phyloP scores from a whole-genome alignment of 2,329 filamentous ascomycete genomes.

The Pseudocercospora fuligena region DNA sequence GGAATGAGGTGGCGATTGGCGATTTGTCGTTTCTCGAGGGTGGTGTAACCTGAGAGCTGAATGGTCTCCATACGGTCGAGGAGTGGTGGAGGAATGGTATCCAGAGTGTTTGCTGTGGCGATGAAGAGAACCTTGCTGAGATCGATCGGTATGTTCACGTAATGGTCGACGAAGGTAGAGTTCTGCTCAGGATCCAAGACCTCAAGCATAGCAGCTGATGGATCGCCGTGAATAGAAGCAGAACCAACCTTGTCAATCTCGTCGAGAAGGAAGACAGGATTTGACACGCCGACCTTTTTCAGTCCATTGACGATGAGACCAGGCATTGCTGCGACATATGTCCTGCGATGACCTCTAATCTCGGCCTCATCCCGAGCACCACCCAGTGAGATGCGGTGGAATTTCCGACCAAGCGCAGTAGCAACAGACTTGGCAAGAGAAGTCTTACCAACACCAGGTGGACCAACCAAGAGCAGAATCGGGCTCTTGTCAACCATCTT shows the following conservation, averaged over 20 bases:
- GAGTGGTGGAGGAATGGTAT: constrained; percentile 92
- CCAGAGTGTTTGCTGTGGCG: constrained; percentile 90
- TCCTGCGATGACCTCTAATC: constrained; percentile 90
- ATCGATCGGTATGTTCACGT: constrained; percentile 93
- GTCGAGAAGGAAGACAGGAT: constrained; percentile 93
- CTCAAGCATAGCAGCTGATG: constrained; percentile 96
- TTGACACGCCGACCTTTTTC: constrained; percentile 93
- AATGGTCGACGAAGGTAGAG: constrained; percentile 91
- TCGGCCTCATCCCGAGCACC: constrained; percentile 96
- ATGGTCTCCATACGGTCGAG: constrained; percentile 98
- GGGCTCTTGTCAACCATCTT: constrained; percentile 93
- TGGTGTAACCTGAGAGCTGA: constrained; percentile 90
- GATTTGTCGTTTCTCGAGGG: constrained; percentile 94
- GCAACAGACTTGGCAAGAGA: constrained; percentile 93
- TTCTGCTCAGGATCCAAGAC: constrained; percentile 98
- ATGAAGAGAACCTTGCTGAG: constrained; percentile 97
- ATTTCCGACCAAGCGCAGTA: constrained; percentile 88
- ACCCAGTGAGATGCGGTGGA: constrained; percentile 94
- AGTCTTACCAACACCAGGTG: constrained; percentile 94
- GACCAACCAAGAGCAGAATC: constrained; percentile 89
- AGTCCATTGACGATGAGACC: constrained; percentile 91
- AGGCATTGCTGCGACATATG: constrained; percentile 99
- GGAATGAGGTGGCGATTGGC: constrained; percentile 91
- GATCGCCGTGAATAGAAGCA: constrained; percentile 91
- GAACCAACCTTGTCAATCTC: constrained; percentile 97